These are phyloP conservation scores for Clitoria ternatea DNA, from an alignment of 306 rosid species.

Conservation along the genomic window DNA sequence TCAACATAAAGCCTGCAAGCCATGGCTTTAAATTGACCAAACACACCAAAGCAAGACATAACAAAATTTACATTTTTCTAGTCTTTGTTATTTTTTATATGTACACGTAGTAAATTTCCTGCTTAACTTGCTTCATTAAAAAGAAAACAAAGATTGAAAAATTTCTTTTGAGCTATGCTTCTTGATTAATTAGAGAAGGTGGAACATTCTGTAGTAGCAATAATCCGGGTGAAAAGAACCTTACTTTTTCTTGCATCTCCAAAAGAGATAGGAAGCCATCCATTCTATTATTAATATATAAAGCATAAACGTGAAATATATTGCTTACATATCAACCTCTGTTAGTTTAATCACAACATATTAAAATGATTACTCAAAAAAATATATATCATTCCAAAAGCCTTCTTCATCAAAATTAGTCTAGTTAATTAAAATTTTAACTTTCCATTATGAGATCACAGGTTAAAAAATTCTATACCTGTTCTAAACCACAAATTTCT, in stretches of 20 bases:
- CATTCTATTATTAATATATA: too few relatives aligned
- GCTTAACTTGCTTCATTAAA: background rate
- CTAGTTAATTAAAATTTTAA: too few relatives aligned
- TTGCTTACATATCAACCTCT: too few relatives aligned
- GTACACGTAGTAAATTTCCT: background rate
- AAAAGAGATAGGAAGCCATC: background rate
- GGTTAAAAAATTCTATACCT: too few relatives aligned
- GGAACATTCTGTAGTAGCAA: background rate
- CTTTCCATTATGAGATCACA: too few relatives aligned
- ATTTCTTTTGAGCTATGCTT: background rate
- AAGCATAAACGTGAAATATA: too few relatives aligned
- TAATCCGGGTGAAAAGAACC: background rate
- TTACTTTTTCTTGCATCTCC: constrained; percentile 3
- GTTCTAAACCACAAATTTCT: too few relatives aligned
- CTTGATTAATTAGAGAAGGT: background rate
- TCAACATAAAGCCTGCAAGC: background rate
- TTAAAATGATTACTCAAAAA: too few relatives aligned
- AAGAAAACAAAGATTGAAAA: background rate
- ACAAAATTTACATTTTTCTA: background rate
- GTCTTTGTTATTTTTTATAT: background rate
- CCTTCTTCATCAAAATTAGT: too few relatives aligned
- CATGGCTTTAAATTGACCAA: background rate
- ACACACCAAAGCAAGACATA: background rate
- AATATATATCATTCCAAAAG: too few relatives aligned
- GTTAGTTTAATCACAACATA: too few relatives aligned